phyloP scores from a whole-genome alignment of 345 rosid genomes.

The Cardamine occulta region DNA sequence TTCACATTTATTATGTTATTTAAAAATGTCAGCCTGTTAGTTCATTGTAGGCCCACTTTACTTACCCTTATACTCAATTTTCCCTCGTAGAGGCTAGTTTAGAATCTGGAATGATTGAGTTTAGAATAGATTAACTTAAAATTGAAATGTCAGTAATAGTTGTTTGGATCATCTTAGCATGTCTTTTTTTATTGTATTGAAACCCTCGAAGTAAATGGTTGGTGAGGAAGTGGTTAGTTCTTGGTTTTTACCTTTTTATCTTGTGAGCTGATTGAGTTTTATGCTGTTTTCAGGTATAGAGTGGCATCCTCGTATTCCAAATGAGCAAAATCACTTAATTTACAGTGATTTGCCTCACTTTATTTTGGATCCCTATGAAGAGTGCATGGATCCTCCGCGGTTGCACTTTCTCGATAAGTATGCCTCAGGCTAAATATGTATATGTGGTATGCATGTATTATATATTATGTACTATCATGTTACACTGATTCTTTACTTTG shows the following conservation, averaged over 20 bases:
- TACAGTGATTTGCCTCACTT: constrained; percentile 78
- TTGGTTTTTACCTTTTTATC: background rate
- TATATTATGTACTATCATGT: constrained; percentile 1
- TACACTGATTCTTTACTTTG: constrained; percentile 38
- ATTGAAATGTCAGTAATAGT: background rate
- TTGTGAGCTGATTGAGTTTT: background rate
- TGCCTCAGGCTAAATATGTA: constrained; percentile 1
- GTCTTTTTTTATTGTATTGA: background rate
- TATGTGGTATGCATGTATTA: constrained; percentile 1
- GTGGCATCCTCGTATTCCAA: constrained; percentile 77
- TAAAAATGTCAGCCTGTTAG: constrained; percentile 6
- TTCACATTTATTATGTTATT: constrained; percentile 19
- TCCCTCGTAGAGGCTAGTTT: constrained; percentile 6
- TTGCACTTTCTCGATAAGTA: constrained; percentile 92
- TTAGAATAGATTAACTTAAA: constrained; percentile 1
- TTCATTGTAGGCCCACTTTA: constrained; percentile 42
- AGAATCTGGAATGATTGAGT: constrained; percentile 3
- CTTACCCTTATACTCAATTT: constrained; percentile 21
- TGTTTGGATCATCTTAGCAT: background rate
- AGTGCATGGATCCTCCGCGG: constrained; percentile 79
- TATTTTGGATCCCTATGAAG: constrained; percentile 93
- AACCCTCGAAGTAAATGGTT: background rate
- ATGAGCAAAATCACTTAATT: constrained; percentile 75
- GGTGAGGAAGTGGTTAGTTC: constrained; percentile 5
- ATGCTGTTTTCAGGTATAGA: constrained; percentile 68